Conservation (phyloP, 2,329 filamentous ascomycete species). For the Cladophialophora psammophila region DNA sequence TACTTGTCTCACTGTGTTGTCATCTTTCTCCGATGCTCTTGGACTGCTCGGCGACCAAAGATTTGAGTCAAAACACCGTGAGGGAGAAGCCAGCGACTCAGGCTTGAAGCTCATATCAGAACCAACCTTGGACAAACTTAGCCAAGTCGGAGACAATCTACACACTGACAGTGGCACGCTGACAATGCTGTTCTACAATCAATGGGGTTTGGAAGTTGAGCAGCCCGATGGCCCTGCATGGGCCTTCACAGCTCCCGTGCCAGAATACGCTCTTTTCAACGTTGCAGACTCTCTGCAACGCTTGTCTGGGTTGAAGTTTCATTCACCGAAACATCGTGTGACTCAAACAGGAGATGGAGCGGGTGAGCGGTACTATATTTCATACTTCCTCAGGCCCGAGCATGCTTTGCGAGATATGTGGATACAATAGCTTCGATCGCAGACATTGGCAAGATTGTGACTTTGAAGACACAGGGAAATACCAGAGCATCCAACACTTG, state of each 20-base stretch:
- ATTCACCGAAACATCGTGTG: not conserved
- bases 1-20: not conserved
- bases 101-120: conserved; percentile 5
- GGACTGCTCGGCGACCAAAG: not conserved
- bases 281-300: conserved; percentile 1
- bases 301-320: not conserved
- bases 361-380: not conserved
- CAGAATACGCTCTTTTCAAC: not conserved
- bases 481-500: too few species aligned
- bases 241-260: not conserved
- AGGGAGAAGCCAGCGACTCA: conserved; percentile 2
- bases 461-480: too few species aligned
- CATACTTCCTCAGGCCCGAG: not conserved
- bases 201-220: not conserved
- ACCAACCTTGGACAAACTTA: not conserved
- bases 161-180: conserved; percentile 3
- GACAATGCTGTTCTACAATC: not conserved
- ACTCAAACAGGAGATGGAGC: not conserved
- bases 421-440: not conserved
- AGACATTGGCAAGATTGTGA: too few species aligned
- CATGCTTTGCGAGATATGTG: not conserved
- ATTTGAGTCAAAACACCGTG: not conserved
- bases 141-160: not conserved
- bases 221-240: not conserved
- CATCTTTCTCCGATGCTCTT: not conserved